These are phyloP conservation scores for Phytopythium chamaehyphon DNA, from an alignment of 352 stramenopile genomes.

Conservation along the genomic window DNA sequence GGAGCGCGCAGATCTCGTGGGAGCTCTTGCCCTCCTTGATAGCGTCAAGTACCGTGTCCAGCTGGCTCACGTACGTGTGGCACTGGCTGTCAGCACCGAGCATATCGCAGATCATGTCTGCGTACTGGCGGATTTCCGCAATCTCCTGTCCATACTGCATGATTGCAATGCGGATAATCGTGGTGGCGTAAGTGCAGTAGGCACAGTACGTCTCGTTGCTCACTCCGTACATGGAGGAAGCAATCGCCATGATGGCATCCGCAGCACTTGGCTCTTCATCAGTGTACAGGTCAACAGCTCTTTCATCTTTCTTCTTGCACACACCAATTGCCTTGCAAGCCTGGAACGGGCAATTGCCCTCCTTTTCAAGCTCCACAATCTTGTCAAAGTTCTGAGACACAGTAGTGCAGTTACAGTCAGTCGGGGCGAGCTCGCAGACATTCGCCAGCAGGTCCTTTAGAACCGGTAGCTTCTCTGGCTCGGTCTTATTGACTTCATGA, in stretches of 20 bases:
- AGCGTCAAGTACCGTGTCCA: conserved; percentile 60
- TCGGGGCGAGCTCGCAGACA: conserved; percentile 39
- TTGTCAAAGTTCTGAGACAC: conserved; percentile 57
- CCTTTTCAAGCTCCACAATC: conserved; percentile 53
- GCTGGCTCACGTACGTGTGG: conserved; percentile 62
- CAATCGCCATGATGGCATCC: conserved; percentile 5
- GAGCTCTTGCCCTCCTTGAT: conserved; percentile 64
- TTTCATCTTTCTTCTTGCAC: conserved; percentile 26
- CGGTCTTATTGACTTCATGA: conserved; percentile 35
- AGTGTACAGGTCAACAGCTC: neutral
- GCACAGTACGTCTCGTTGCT: conserved; percentile 45
- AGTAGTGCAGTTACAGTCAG: conserved; percentile 44
- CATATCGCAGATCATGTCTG: conserved; percentile 74
- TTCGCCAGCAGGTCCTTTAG: conserved; percentile 44
- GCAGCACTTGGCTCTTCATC: conserved; percentile 12
- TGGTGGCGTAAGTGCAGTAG: conserved; percentile 63
- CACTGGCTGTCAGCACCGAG: conserved; percentile 56
- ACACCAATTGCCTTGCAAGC: conserved; percentile 48
- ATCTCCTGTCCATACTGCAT: conserved; percentile 55
- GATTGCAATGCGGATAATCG: conserved; percentile 51
- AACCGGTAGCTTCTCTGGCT: conserved; percentile 35
- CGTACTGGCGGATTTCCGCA: conserved; percentile 49
- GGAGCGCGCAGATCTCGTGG: conserved; percentile 47
- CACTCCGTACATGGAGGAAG: conserved; percentile 1
- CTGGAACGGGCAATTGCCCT: conserved; percentile 42